Base-by-base conservation (phyloP, 257 asterid genomes). In the Salvia hispanica region DNA sequence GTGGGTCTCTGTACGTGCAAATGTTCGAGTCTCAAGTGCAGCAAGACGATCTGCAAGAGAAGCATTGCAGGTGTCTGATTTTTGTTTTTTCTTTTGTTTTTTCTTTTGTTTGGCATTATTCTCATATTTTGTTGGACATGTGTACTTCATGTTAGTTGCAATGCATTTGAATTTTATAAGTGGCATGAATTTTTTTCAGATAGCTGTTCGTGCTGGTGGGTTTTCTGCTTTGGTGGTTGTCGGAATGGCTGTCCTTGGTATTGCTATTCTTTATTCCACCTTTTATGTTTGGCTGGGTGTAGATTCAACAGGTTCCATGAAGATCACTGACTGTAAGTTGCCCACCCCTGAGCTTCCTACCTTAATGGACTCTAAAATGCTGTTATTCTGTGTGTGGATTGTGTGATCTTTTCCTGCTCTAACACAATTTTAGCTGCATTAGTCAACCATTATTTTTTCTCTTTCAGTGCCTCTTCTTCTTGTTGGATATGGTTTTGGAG, bases 1-100 rank as follows among this genome's bases (percentile, higher is more conserved):
- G 99, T 94, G 99, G 99, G 99, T 94, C 68, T 94, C 99, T 64
- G 97, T 94, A 64, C 95, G 99, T 57, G 99, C 99, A 64, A 94
- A 94, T 84, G 99, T 94, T 65, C 86, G 99, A 65, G 99, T 91
- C 65, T 79, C 99, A 53, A 91, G 99, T 88, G 99, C 99, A 42
- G 99, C 99, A 76, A 84, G 99, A 73, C 87, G 97, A 62, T 94
- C 99, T 31, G 91, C 96, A 21, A 84, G 97, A 72, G 99, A 94
- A 87, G 97, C 99, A 46, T 80, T 94, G 80, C 99, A 88, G 96
- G 97, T 91, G 43, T 43, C 64, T 15, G 50, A 42, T 8, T 4
- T 4, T 69, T 64, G 45, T 6, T 45, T 62, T n/a, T 58, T 37
- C 8, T 13, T 58, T 28, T 13, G 14, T 44, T 45, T 46, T n/a